Percentiles rank a stretch among this genome's conserved stretches.
Evolutionary conservation across 768 basidiomycete genomes (phyloP).

Genomic region (Suillus fuscotomentosus): DNA sequence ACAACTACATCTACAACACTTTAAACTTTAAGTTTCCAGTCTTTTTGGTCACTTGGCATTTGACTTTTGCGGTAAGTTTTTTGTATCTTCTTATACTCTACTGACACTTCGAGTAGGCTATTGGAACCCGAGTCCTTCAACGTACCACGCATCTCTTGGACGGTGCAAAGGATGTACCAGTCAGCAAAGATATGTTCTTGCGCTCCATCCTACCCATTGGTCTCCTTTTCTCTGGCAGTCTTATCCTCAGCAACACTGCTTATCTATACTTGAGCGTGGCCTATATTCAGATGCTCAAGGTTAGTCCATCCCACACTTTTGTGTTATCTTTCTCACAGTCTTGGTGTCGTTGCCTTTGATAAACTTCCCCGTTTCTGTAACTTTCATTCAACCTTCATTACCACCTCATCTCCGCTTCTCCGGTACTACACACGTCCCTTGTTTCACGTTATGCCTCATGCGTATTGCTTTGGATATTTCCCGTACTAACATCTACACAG

Average conservation of each 20-base stretch:
- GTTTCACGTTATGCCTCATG: background rate
- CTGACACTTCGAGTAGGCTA: slow-evolving; percentile 41
- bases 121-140: slow-evolving; percentile 84
- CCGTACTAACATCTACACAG: slow-evolving; percentile 35
- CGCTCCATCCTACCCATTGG: slow-evolving; percentile 93
- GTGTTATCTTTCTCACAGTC: background rate
- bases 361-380: background rate
- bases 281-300: slow-evolving; percentile 98
- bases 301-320: slow-evolving; percentile 23
- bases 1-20: slow-evolving; percentile 85
- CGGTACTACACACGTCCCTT: background rate
- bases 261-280: slow-evolving; percentile 90
- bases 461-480: background rate
- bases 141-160: slow-evolving; percentile 82
- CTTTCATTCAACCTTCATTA: background rate
- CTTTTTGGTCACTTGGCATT: slow-evolving; percentile 88
- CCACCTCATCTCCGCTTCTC: background rate
- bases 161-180: slow-evolving; percentile 72
- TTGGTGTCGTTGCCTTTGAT: background rate
- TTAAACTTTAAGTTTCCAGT: slow-evolving; percentile 88
- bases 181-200: slow-evolving; percentile 76
- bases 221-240: slow-evolving; percentile 86
- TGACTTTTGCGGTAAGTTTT: slow-evolving; percentile 58
- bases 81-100: background rate
- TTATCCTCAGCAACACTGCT: slow-evolving; percentile 89